Conservation (phyloP, 2,329 filamentous ascomycete genomes). For the Ceratocystiopsis sp. region DNA sequence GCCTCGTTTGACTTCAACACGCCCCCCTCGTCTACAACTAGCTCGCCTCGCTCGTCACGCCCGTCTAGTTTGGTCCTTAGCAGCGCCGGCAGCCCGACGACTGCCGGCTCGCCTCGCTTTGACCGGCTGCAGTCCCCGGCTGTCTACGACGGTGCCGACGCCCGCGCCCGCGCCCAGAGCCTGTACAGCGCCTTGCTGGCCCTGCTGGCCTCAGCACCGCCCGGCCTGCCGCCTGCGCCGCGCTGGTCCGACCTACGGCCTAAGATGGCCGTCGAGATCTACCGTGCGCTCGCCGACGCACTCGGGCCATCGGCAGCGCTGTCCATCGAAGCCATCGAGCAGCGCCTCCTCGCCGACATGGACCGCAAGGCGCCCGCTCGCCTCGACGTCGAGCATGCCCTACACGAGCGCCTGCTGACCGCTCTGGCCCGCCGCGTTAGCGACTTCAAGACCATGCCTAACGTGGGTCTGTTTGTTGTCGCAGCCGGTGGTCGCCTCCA, state of each 20-base stretch:
- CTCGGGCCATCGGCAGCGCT: not conserved
- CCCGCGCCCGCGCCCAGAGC: conserved; percentile 26
- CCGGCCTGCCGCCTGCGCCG: conserved; percentile 21
- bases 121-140: no score
- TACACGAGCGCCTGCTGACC: conserved; percentile 29
- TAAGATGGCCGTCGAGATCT: conserved; percentile 39
- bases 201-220: conserved; percentile 33
- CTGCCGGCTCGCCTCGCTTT: no score
- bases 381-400: conserved; percentile 30
- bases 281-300: conserved; percentile 23
- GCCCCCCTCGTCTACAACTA: conserved; percentile 1
- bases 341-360: conserved; percentile 4
- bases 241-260: conserved; percentile 37
- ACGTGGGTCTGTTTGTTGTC: conserved; percentile 35
- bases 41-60: conserved; percentile 22
- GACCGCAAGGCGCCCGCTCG: not conserved
- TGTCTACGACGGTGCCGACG: conserved; percentile 22
- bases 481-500: conserved; percentile 33
- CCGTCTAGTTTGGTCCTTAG: conserved; percentile 36
- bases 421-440: conserved; percentile 32
- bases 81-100: conserved; percentile 25
- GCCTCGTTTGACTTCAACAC: conserved; percentile 9
- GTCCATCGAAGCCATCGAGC: conserved; percentile 3
- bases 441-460: conserved; percentile 34
- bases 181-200: conserved; percentile 37